phyloP scores from a whole-genome alignment of 441 rosid species.

The Lepidium campestre region DNA sequence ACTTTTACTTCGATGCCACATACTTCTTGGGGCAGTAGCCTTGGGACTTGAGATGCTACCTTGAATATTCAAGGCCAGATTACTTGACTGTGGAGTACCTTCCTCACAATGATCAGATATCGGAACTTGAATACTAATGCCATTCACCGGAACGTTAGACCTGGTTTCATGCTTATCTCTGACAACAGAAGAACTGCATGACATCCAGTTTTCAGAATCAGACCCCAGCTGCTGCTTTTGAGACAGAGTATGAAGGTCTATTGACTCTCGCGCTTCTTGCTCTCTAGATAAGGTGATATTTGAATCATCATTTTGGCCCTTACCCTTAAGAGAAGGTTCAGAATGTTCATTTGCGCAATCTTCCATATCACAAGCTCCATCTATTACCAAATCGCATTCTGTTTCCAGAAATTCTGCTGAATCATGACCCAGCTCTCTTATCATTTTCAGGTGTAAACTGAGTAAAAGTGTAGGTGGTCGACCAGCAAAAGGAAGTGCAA shows the following conservation, averaged over 20 bases:
- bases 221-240: constrained; percentile 30
- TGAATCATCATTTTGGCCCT: constrained; percentile 24
- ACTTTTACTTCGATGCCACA: constrained; percentile 69
- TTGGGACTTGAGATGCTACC: constrained; percentile 68
- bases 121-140: constrained; percentile 59
- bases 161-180: constrained; percentile 28
- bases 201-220: constrained; percentile 30
- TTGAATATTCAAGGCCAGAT: constrained; percentile 47
- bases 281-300: constrained; percentile 23
- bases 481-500: constrained; percentile 42
- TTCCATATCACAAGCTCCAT: constrained; percentile 29
- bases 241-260: constrained; percentile 22
- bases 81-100: constrained; percentile 39
- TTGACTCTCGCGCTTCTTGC: constrained; percentile 31
- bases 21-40: constrained; percentile 84
- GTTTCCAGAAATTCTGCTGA: constrained; percentile 32
- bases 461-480: constrained; percentile 58
- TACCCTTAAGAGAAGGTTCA: constrained; percentile 27
- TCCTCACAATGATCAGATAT: constrained; percentile 34
- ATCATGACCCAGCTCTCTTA: constrained; percentile 51
- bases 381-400: constrained; percentile 29
- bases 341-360: constrained; percentile 25
- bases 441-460: constrained; percentile 59
- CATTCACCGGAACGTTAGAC: constrained; percentile 34
- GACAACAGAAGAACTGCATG: constrained; percentile 29